Percentiles rank a stretch among this genome's conserved stretches.
These are phyloP conservation scores for Atkinsonella texensis DNA, from an alignment of 2,329 filamentous ascomycete species.

Conservation along the genomic window DNA sequence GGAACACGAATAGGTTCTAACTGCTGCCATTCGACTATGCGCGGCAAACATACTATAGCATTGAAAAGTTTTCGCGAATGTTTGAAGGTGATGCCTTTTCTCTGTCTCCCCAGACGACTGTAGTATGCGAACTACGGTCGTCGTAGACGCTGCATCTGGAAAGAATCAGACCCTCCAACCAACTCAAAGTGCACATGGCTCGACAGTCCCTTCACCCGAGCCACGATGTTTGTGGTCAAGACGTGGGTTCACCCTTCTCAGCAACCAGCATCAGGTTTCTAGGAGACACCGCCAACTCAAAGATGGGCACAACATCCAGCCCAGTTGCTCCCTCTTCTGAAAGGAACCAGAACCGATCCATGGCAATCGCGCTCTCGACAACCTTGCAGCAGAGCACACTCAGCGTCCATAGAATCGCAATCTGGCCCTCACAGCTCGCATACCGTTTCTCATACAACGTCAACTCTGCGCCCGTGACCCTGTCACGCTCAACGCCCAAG, in stretches of 20 bases:
- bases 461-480: slow-evolving; percentile 12
- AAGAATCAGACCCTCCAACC: too few relatives aligned
- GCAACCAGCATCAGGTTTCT: slow-evolving; percentile 13
- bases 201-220: too few relatives aligned
- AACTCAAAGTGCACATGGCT: too few relatives aligned
- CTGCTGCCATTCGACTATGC: too few relatives aligned
- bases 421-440: slow-evolving; percentile 11
- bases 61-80: too few relatives aligned
- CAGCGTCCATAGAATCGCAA: slow-evolving; percentile 21
- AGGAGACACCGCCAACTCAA: slow-evolving; percentile 16
- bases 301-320: slow-evolving; percentile 17
- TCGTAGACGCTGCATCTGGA: too few relatives aligned
- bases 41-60: too few relatives aligned
- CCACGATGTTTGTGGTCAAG: too few relatives aligned
- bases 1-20: too few relatives aligned
- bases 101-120: too few relatives aligned
- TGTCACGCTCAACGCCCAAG: slow-evolving; percentile 10
- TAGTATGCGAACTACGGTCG: too few relatives aligned
- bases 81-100: too few relatives aligned
- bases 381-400: slow-evolving; percentile 21
- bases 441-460: slow-evolving; percentile 15
- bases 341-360: slow-evolving; percentile 21
- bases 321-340: slow-evolving; percentile 11
- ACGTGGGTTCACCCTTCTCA: slow-evolving; percentile 1
- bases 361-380: slow-evolving; percentile 18